Conservation (phyloP, 306 rosid species). For the Castanea crenata region DNA sequence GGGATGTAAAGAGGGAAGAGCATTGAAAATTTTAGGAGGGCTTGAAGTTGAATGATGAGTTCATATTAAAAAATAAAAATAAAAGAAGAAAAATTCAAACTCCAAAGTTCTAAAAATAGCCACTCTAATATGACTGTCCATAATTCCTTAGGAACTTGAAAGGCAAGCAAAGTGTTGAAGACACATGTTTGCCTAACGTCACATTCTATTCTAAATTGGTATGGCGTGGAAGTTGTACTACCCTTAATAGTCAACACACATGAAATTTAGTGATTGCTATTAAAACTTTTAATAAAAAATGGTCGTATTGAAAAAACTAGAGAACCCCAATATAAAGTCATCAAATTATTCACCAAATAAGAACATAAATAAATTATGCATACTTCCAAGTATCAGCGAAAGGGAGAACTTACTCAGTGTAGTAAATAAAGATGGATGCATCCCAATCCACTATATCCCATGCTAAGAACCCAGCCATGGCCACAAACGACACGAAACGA, state of each 20-base stretch:
- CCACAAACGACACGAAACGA: constrained; percentile 46
- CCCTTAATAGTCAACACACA: background rate
- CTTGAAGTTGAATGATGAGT: too few species aligned
- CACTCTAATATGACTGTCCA: too few species aligned
- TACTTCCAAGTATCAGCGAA: background rate
- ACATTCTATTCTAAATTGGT: background rate
- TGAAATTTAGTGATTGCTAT: background rate
- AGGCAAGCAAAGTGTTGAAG: too few species aligned
- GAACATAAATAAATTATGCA: background rate
- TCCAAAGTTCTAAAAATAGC: too few species aligned
- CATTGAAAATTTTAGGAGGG: too few species aligned
- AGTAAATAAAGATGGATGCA: constrained; percentile 54
- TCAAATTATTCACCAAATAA: background rate
- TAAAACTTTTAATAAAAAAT: background rate
- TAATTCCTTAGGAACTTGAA: too few species aligned
- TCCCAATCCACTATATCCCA: constrained; percentile 46
- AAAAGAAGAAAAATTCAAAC: too few species aligned
- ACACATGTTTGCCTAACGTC: too few species aligned
- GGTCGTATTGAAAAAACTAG: background rate
- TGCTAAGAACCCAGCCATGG: constrained; percentile 33
- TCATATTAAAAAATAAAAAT: too few species aligned
- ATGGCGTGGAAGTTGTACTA: background rate
- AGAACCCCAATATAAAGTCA: background rate
- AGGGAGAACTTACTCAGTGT: constrained; percentile 57
- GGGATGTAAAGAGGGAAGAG: too few species aligned